Conservation (phyloP, 495 filamentous ascomycete genomes). For the Lasiosphaeria ovina region DNA sequence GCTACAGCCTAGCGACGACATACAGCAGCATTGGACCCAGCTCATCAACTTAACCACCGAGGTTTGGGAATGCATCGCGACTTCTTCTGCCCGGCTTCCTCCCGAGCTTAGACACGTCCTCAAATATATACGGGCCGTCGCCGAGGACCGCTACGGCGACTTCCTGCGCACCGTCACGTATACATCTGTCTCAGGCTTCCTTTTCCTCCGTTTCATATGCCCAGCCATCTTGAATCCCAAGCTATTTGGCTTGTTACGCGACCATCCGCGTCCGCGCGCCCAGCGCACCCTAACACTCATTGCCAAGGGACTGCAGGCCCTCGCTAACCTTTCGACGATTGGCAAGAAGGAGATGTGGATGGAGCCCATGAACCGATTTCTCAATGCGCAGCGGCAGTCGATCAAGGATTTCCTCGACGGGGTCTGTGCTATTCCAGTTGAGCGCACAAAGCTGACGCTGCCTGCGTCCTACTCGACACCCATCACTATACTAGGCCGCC, state of each 20-base stretch:
- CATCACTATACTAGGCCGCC: slow-evolving; percentile 79
- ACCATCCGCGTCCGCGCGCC: slow-evolving; percentile 81
- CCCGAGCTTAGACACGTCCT: slow-evolving; percentile 83
- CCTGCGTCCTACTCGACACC: slow-evolving; percentile 92
- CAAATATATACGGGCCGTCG: slow-evolving; percentile 88
- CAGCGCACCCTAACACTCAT: slow-evolving; percentile 92
- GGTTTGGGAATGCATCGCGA: slow-evolving; percentile 80
- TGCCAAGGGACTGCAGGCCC: slow-evolving; percentile 90
- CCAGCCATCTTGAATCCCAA: slow-evolving; percentile 96
- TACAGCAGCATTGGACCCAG: slow-evolving; percentile 79
- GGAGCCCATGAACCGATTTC: slow-evolving; percentile 93
- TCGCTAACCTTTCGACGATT: slow-evolving; percentile 91
- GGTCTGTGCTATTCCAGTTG: slow-evolving; percentile 77
- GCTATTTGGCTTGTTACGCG: slow-evolving; percentile 83
- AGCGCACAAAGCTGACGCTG: slow-evolving; percentile 60
- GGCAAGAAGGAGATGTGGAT: slow-evolving; percentile 97
- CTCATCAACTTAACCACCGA: slow-evolving; percentile 73
- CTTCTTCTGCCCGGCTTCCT: slow-evolving; percentile 71
- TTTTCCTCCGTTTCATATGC: slow-evolving; percentile 95
- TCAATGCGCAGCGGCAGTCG: slow-evolving; percentile 60
- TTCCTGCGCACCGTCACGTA: slow-evolving; percentile 90
- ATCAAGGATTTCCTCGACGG: slow-evolving; percentile 87
- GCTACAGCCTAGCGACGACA: slow-evolving; percentile 66
- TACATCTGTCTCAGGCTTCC: slow-evolving; percentile 92
- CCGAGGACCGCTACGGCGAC: slow-evolving; percentile 96